A percentile compares a stretch with the other conserved stretches of the same genome.
Evolutionary conservation across 2,329 filamentous ascomycete species (phyloP).

Genomic region (Sarocladium brachiariae): DNA sequence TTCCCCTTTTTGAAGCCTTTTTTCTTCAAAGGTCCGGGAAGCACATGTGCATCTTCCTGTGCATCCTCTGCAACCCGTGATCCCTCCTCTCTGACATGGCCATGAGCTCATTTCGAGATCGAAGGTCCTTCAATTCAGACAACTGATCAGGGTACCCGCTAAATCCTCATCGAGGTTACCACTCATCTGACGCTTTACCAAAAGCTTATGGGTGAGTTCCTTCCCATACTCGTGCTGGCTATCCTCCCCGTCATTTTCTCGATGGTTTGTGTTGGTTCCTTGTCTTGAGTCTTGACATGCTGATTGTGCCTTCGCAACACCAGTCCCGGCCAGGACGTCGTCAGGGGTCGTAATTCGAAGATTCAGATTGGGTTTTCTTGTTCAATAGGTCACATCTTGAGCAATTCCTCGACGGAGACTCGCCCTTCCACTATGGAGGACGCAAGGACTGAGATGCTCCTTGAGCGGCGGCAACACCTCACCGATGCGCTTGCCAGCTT

Average conservation of each 20-base stretch:
- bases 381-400: neutral
- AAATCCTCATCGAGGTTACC: neutral
- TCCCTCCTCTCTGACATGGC: neutral
- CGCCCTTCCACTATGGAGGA: conserved; percentile 24
- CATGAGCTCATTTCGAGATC: neutral
- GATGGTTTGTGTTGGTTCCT: neutral
- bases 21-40: neutral
- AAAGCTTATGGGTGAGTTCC: no score
- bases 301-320: no score
- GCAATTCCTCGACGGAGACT: neutral
- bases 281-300: neutral
- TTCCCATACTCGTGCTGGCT: no score
- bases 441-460: conserved; percentile 31
- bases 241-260: no score
- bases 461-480: conserved; percentile 48
- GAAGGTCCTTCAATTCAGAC: neutral
- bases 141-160: neutral
- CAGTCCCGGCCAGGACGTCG: no score
- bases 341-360: no score
- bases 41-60: neutral
- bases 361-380: neutral
- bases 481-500: conserved; percentile 46
- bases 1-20: neutral
- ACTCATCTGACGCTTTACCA: neutral
- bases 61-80: neutral